These are phyloP conservation scores for Celoporthe dispersa DNA, from an alignment of 2,329 filamentous ascomycete species.

Conservation along the genomic window DNA sequence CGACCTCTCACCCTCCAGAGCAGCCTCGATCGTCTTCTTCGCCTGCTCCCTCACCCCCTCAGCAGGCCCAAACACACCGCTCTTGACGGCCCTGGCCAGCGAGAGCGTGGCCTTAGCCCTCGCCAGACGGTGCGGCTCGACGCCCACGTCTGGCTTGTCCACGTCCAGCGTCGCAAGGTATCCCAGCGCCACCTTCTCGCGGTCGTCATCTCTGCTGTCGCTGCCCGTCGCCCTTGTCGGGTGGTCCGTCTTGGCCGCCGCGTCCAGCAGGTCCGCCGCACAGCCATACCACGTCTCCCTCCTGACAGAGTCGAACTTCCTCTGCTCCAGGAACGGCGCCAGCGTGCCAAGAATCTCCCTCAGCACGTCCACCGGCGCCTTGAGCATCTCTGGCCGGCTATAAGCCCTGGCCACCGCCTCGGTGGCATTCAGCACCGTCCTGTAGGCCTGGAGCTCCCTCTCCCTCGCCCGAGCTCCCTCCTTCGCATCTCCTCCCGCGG, in stretches of 20 bases:
- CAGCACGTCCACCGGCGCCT: conserved; percentile 45
- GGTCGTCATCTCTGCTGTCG: conserved; percentile 21
- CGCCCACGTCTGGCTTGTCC: conserved; percentile 50
- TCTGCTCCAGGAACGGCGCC: conserved; percentile 44
- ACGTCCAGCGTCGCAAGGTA: conserved; percentile 55
- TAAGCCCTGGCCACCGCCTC: conserved; percentile 58
- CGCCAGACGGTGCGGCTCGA: conserved; percentile 55
- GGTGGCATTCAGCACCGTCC: conserved; percentile 54
- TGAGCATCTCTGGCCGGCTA: conserved; percentile 44
- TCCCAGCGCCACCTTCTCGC: conserved; percentile 35
- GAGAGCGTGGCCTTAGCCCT: conserved; percentile 52
- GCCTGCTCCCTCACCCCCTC: conserved; percentile 33
- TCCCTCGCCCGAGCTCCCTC: conserved; percentile 37
- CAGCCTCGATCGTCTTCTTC: conserved; percentile 51
- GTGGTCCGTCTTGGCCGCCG: conserved; percentile 38
- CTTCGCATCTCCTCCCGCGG: conserved; percentile 39
- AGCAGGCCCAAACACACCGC: conserved; percentile 46
- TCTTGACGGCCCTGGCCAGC: conserved; percentile 47
- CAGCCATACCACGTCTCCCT: conserved; percentile 58
- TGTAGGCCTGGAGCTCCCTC: conserved; percentile 45
- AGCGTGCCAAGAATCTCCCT: conserved; percentile 45
- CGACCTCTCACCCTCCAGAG: conserved; percentile 38
- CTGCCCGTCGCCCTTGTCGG: conserved; percentile 15
- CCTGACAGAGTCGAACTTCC: conserved; percentile 48
- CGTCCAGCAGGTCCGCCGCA: conserved; percentile 51